These are phyloP conservation scores for Kokia cookei DNA, from an alignment of 441 rosid genomes.

Conservation along the genomic window DNA sequence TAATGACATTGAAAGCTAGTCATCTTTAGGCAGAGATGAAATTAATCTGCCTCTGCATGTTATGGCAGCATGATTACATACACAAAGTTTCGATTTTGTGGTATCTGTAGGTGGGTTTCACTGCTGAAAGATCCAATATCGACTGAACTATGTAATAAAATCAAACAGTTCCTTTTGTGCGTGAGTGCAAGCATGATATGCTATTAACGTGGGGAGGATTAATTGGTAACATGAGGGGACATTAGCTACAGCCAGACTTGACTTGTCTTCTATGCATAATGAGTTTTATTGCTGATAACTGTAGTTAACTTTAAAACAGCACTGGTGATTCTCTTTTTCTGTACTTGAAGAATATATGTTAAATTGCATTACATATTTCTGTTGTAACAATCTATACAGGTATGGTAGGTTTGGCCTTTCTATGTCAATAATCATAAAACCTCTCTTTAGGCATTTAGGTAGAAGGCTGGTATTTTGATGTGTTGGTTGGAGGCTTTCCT, in stretches of 20 bases:
- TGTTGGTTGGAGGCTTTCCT: background rate
- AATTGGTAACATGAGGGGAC: background rate
- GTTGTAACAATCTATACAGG: background rate
- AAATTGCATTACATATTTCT: background rate
- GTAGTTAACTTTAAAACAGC: background rate
- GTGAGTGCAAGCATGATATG: background rate
- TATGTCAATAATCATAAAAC: background rate
- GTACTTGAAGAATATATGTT: background rate
- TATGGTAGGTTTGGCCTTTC: background rate
- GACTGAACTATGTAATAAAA: constrained; percentile 8
- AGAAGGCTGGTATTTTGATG: background rate
- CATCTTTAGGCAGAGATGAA: background rate
- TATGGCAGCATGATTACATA: background rate
- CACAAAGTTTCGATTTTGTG: constrained; percentile 7
- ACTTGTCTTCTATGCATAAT: background rate
- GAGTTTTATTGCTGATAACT: background rate
- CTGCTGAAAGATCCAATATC: background rate
- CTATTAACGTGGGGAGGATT: background rate
- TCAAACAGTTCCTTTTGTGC: constrained; percentile 3
- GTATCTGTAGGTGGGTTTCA: constrained; percentile 9
- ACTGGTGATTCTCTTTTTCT: background rate
- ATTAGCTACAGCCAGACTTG: background rate
- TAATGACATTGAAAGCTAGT: constrained; percentile 1
- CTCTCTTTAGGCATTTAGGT: background rate
- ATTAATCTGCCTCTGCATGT: background rate